These are phyloP conservation scores for Cercospora zeina DNA, from an alignment of 2,329 filamentous ascomycete genomes.

Conservation along the genomic window DNA sequence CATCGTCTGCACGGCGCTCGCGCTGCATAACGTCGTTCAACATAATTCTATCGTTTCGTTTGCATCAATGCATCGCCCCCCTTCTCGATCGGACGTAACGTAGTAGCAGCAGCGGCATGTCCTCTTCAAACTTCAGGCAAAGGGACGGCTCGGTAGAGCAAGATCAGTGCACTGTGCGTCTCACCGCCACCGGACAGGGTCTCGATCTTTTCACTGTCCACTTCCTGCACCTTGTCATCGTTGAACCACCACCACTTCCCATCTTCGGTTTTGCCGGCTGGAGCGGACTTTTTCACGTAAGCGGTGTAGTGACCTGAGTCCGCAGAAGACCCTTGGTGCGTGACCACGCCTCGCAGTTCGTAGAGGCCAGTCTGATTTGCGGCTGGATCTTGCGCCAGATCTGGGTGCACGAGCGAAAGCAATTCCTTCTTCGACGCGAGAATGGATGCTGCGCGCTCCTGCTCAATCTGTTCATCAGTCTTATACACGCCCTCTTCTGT, in stretches of 20 bases:
- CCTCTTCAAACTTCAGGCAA: constrained; percentile 51
- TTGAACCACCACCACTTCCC: constrained; percentile 99
- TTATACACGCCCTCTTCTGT: constrained; percentile 78
- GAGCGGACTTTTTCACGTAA: constrained; percentile 92
- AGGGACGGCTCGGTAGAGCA: constrained; percentile 74
- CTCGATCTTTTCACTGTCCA: constrained; percentile 86
- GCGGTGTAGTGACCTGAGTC: constrained; percentile 98
- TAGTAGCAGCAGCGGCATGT: neutral
- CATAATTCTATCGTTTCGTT: neutral
- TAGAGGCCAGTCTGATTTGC: constrained; percentile 94
- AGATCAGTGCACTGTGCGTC: constrained; percentile 77
- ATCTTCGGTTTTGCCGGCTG: constrained; percentile 79
- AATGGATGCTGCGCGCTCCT: constrained; percentile 74
- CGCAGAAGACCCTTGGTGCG: constrained; percentile 93
- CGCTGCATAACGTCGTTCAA: neutral
- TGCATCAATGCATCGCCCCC: neutral
- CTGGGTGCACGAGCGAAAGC: constrained; percentile 70
- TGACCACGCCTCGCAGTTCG: constrained; percentile 89
- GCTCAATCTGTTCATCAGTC: constrained; percentile 89
- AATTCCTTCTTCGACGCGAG: constrained; percentile 85
- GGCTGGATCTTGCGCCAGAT: constrained; percentile 73
- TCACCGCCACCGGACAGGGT: constrained; percentile 81
- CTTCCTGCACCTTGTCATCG: constrained; percentile 94
- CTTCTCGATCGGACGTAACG: neutral
- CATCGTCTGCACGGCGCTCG: neutral